Percentiles rank a stretch among this genome's conserved stretches.
Evolutionary conservation across 2,329 filamentous ascomycete genomes (phyloP).

Genomic region (Aphanocladium album): DNA sequence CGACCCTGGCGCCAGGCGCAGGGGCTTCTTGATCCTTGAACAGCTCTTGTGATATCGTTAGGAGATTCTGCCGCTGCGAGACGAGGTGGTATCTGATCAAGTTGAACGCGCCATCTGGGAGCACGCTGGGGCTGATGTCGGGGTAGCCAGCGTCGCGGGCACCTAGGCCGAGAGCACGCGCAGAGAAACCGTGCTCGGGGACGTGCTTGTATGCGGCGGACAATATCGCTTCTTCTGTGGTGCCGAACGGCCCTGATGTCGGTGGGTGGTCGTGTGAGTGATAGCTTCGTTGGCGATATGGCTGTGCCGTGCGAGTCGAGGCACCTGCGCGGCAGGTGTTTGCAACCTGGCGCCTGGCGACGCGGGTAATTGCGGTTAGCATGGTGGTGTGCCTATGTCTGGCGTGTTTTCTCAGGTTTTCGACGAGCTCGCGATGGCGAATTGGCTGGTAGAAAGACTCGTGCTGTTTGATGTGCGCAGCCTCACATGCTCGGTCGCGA

Average conservation of each 20-base stretch:
- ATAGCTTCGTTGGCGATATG: constrained; percentile 40
- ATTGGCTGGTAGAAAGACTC: background rate
- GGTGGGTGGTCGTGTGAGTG: constrained; percentile 68
- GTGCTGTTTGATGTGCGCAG: background rate
- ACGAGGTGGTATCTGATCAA: constrained; percentile 75
- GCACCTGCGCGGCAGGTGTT: background rate
- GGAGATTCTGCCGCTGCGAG: constrained; percentile 59
- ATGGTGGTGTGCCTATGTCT: background rate
- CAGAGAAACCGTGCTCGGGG: constrained; percentile 76
- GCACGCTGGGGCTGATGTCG: constrained; percentile 77
- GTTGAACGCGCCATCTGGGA: constrained; percentile 75
- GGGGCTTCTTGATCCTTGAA: constrained; percentile 34
- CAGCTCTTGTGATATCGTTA: constrained; percentile 32
- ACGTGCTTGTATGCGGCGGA: constrained; percentile 75
- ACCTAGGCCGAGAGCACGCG: constrained; percentile 66
- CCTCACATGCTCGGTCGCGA: background rate
- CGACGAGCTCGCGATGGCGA: background rate
- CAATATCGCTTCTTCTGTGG: constrained; percentile 71
- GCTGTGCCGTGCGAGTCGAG: background rate
- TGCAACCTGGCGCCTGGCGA: background rate
- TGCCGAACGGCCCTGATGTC: constrained; percentile 55
- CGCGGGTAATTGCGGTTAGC: background rate
- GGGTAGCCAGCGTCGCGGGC: constrained; percentile 81
- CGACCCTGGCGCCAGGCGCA: constrained; percentile 59
- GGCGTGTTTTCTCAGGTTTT: background rate